Base-by-base conservation (phyloP, 805 yeast genomes). In the Candida ovalis region DNA sequence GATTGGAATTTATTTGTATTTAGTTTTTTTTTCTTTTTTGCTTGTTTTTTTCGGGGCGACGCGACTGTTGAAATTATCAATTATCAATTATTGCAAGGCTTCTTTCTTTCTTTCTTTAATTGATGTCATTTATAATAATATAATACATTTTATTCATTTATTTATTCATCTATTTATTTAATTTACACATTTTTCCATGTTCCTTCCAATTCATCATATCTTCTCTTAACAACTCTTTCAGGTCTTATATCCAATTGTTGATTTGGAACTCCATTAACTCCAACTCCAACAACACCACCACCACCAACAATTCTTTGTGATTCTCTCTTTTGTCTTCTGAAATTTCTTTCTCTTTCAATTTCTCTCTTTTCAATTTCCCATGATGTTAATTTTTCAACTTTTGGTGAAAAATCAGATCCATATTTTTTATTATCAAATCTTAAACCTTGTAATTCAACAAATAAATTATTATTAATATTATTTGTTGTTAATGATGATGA, bases 351-450 rank as follows among this genome's bases (percentile, higher is more conserved):
- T 61, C 95, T 82, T 68, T 94, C 99, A 57, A 90, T 89, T 64
- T 94, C 98, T 56, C 98, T 78, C 69, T 86, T 85, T 63, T 92
- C 97, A 48, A 94, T 88, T 67, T 94, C 99, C 80, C 91, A 89
- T 46, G 88, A 91, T 1, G 94, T 82, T 50, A 94, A 75, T 13
- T 81, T 80, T 66, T 92, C 98, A 6, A 92, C 85, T 39, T 81
- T 76, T 24, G 99, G 99, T 46, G 84, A 83, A 95, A 97, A 94
- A 38, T 73, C 78, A 33, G 82, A 86, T 28, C 96, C 96, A 23
- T 88, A 76, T 44, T 81, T 81, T 60, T 86, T 94, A 12, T 13
- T 22, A 12, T 44, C 47, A n/a, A 75, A 76, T 62, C 91, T 80
- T 70, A 79, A 68, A 40, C 95, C 73, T 52, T 69, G 73, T 40